These are phyloP conservation scores for Pyricularia sp. DNA, from an alignment of 2,329 filamentous ascomycete genomes.

Conservation along the genomic window DNA sequence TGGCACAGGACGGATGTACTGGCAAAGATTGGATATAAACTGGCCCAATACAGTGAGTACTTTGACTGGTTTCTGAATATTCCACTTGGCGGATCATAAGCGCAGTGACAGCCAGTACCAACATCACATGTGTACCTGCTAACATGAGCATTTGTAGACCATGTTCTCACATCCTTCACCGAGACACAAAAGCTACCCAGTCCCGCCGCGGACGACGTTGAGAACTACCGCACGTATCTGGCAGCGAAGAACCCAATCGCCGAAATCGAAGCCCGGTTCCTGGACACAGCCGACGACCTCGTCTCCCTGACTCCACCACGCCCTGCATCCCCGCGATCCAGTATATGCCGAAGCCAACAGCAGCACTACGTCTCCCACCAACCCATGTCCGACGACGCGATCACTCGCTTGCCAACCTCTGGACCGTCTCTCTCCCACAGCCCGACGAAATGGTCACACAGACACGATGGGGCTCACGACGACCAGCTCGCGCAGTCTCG, in stretches of 20 bases:
- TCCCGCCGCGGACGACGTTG: conserved; percentile 35
- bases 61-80: too few species aligned
- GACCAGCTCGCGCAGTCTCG: background rate
- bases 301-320: conserved; percentile 25
- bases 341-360: background rate
- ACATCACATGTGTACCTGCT: background rate
- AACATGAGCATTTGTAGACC: conserved; percentile 31
- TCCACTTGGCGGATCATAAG: background rate
- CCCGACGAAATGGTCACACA: background rate
- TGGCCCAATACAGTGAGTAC: conserved; percentile 56
- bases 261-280: conserved; percentile 49
- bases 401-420: background rate
- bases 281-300: conserved; percentile 46
- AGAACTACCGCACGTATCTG: conserved; percentile 42
- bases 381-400: background rate
- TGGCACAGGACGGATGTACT: conserved; percentile 52
- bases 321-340: background rate
- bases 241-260: conserved; percentile 41
- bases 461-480: background rate
- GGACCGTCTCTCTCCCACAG: background rate
- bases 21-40: conserved; percentile 54
- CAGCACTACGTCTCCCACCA: background rate
- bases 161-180: conserved; percentile 49
- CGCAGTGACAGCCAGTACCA: too few species aligned
- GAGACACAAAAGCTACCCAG: conserved; percentile 37